Base-by-base conservation (phyloP, 225 moss, liverwort and hornwort species). In the Physcomitrellopsis africana region DNA sequence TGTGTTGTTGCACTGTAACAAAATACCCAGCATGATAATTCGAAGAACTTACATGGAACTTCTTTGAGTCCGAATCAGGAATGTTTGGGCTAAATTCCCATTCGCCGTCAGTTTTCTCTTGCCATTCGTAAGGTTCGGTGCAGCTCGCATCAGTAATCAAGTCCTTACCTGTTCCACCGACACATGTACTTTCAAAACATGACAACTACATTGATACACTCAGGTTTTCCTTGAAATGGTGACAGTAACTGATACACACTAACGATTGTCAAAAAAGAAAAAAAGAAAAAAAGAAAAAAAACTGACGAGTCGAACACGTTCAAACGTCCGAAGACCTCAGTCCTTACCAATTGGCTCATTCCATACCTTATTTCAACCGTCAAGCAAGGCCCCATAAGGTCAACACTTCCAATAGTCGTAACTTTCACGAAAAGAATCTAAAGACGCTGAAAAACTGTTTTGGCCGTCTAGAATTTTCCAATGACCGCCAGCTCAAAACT, bases 121-220 rank as follows among this genome's bases (percentile, higher is more conserved):
- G 87, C 99, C 95, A 99, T 61, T 92, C 89, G 68, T 90, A 99
- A 51, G 95, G 93, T 75, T 88, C 86, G 22, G 76, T 86, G 80
- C 99, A 99, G 63, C 95, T 93, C 54, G 92, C 93, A 41, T 89
- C 92, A 26, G 95, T 85, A 42, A 99, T 95, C 75, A 99, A 86
- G 72, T 99, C 99, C 82, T 93, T 95, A 11, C 99, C 99, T 95
- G 87, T 60, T 60, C 57, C 80, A 81, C 72, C 43, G 65, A 68
- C 79, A 60, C 63, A 62, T 49, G 49, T 37, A 52, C 51, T 63
- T 67, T 81, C 57, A 81, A 67, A 37, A 7, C 42, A 71, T 29
- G 64, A 16, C 2, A 46, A n/a, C 57, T 19, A 43, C 18, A 64
- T 47, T 37, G 14, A 46, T 10, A 62, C 9, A 69, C 32, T 64